phyloP scores from a whole-genome alignment of 2,329 filamentous ascomycete species.

The Myriangium duriaei region DNA sequence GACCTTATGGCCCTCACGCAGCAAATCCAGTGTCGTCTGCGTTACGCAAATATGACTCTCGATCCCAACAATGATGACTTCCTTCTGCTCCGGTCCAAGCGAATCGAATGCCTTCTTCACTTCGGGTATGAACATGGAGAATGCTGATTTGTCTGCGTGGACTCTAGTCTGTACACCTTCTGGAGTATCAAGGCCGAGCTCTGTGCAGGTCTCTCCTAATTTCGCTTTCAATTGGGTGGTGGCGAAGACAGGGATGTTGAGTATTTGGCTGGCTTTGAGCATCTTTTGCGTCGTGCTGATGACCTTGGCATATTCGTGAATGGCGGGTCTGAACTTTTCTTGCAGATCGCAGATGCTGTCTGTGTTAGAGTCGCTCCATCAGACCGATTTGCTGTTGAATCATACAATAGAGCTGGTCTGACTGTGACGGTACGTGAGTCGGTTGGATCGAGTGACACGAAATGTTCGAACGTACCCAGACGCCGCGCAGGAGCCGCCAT shows the following conservation, averaged over 20 bases:
- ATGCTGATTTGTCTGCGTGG: constrained; percentile 73
- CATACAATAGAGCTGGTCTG: constrained; percentile 15
- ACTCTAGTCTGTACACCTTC: constrained; percentile 41
- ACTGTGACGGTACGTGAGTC: constrained; percentile 13
- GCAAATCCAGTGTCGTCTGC: constrained; percentile 76
- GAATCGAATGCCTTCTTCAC: constrained; percentile 38
- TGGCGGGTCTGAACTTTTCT: constrained; percentile 76
- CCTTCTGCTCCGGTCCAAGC: constrained; percentile 32
- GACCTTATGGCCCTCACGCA: constrained; percentile 62
- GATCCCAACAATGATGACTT: constrained; percentile 75
- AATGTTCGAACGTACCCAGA: constrained; percentile 10
- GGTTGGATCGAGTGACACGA: no score
- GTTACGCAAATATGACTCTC: constrained; percentile 91
- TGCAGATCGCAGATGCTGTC: constrained; percentile 83
- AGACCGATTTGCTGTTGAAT: no score
- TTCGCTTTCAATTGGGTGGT: constrained; percentile 75
- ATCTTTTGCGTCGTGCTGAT: constrained; percentile 41
- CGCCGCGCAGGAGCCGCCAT: constrained; percentile 12
- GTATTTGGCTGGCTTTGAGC: constrained; percentile 35
- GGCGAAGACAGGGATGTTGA: constrained; percentile 66
- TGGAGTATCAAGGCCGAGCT: constrained; percentile 45
- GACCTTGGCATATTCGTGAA: constrained; percentile 74
- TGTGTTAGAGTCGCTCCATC: no score
- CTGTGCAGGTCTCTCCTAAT: constrained; percentile 66
- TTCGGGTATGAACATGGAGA: constrained; percentile 73